Conservation (phyloP, 352 stramenopile genomes). For the Ophiocytium majus region DNA sequence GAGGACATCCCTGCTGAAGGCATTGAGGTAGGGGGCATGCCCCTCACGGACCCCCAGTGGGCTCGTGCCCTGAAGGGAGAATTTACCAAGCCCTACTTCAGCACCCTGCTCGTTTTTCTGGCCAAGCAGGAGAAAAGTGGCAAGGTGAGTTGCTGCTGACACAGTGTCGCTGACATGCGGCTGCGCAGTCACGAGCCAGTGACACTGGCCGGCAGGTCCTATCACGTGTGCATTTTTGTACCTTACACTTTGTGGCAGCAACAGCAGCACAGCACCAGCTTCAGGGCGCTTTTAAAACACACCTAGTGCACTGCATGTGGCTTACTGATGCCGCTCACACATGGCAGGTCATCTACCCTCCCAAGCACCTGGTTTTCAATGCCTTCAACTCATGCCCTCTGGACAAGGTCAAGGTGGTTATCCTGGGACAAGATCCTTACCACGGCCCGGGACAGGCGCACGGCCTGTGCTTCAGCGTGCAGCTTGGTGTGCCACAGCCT, state of each 20-base stretch:
- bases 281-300: not conserved
- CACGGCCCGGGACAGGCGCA: constrained; percentile 72
- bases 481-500: constrained; percentile 76
- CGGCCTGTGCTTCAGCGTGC: constrained; percentile 80
- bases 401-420: constrained; percentile 46
- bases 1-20: not conserved
- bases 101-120: constrained; percentile 37
- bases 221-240: not conserved
- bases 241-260: not conserved
- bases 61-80: constrained; percentile 23
- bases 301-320: not conserved
- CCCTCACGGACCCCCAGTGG: constrained; percentile 36
- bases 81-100: constrained; percentile 52
- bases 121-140: constrained; percentile 6
- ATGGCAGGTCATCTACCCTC: constrained; percentile 39
- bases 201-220: not conserved
- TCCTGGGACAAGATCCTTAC: constrained; percentile 63
- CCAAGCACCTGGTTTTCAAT: constrained; percentile 33
- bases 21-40: constrained; percentile 7
- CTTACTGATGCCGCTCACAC: not conserved
- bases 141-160: constrained; percentile 14
- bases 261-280: not conserved
- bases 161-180: not conserved
- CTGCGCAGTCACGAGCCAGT: not conserved
- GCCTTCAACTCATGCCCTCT: constrained; percentile 45